phyloP scores from a whole-genome alignment of 176 grass and related monocot genomes.

The Miscanthus lutarioriparius region DNA sequence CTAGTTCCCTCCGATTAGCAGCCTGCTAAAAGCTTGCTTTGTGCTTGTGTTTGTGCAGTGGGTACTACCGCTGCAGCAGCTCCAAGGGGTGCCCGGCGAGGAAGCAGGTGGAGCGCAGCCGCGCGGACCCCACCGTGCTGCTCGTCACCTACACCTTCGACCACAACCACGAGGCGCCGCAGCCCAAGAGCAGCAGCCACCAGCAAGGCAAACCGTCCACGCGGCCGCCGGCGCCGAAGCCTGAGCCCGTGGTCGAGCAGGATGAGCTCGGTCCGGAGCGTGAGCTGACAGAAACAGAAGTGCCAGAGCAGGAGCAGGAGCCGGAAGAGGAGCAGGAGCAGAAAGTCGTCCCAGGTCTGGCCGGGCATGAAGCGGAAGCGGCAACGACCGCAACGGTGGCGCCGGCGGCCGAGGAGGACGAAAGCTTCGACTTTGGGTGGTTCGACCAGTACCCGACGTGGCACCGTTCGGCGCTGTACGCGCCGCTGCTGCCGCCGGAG shows the following conservation, averaged over 20 bases:
- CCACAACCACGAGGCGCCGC: constrained; percentile 74
- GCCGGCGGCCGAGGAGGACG: constrained; percentile 39
- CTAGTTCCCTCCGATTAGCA: background rate
- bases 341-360: background rate
- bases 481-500: constrained; percentile 50
- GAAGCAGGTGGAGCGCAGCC: constrained; percentile 93
- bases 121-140: constrained; percentile 67
- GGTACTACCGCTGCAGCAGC: constrained; percentile 93
- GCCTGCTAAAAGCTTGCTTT: background rate
- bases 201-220: constrained; percentile 43
- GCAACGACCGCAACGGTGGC: constrained; percentile 5
- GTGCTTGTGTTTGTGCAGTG: constrained; percentile 33
- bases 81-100: constrained; percentile 92
- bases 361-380: background rate
- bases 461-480: constrained; percentile 49
- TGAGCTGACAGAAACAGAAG: background rate
- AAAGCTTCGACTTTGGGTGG: constrained; percentile 45
- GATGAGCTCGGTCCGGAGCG: constrained; percentile 29
- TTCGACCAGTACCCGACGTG: constrained; percentile 50
- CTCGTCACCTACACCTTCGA: constrained; percentile 94
- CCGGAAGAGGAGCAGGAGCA: background rate
- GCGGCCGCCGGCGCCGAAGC: constrained; percentile 27
- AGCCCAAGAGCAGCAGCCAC: constrained; percentile 46
- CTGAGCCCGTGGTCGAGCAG: constrained; percentile 21
- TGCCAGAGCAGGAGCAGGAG: background rate